Base-by-base conservation (phyloP, 768 basidiomycete genomes). In the Podaxis mareebaensis region DNA sequence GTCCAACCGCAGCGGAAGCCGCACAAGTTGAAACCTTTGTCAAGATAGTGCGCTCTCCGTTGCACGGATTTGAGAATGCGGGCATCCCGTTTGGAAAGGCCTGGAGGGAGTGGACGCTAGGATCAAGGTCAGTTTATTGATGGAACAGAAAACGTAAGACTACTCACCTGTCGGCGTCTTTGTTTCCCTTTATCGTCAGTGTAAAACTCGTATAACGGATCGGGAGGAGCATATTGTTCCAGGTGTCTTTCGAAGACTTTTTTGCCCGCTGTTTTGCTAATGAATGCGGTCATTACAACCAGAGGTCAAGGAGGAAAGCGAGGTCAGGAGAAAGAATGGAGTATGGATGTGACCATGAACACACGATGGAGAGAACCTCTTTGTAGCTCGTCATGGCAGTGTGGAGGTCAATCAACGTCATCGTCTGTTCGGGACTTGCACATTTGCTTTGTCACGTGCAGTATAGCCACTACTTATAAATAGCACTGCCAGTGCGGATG, bases 1-100 rank as follows among this genome's bases (percentile, higher is more conserved):
- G 92, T 85, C 89, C 90, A 95, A 0, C 95, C 95, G 64, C 96
- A 94, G 12, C 86, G 85, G 58, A 96, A 71, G 10, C 95, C 93
- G 64, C 88, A 90, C 1, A 96, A 33, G 48, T 72, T 79, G 79
- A 97, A 92, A 2, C 92, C 88, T 74, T 93, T 95, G 77, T 97
- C 95, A 60, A 97, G 88, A 71, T 89, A 85, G 68, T 91, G 92
- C 1, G 93, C 94, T 5, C 93, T 81, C 38, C 82, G 80, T 69
- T 91, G 86, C 36, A 97, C 86, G 20, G 87, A 84, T 67, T 83
- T 83, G 46, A 97, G 80, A 55, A 95, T 88, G 54, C 84, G 84
- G 40, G 83, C 83, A 67, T 97, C 96, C 24, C 90, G 84, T 15
- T 81, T 72, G 0, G 91, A 91, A 2, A 97, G 81, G 0, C 94